Evolutionary conservation across 2,329 filamentous ascomycete genomes (phyloP).

Genomic region (Sarocladium oryzae): DNA sequence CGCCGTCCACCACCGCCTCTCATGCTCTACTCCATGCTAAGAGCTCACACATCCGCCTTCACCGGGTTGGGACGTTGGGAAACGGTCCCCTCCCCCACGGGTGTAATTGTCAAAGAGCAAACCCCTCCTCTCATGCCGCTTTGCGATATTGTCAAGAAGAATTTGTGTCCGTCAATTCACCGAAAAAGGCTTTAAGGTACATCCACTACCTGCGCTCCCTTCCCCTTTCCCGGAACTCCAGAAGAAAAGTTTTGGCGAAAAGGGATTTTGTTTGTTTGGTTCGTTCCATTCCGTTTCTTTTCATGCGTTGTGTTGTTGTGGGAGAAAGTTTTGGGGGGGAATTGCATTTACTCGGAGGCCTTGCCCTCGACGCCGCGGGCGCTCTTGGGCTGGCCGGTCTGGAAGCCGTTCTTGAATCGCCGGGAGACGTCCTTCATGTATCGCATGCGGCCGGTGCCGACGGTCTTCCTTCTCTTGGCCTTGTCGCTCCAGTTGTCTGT

Average conservation of each 20-base stretch:
- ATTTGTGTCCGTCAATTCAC: slow-evolving; percentile 3
- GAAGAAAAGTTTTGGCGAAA: not conserved
- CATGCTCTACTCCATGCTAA: not conserved
- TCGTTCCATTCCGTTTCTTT: not conserved
- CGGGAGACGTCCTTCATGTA: slow-evolving; percentile 89
- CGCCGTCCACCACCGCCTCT: not conserved
- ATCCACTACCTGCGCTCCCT: not conserved
- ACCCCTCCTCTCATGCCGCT: too few relatives aligned
- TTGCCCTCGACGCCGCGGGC: slow-evolving; percentile 54
- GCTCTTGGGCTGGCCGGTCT: slow-evolving; percentile 78
- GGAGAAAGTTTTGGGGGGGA: not conserved
- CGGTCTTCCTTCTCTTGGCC: slow-evolving; percentile 99
- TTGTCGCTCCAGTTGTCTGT: slow-evolving; percentile 99
- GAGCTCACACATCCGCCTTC: not conserved
- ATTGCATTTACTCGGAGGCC: slow-evolving; percentile 6
- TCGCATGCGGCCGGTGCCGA: slow-evolving; percentile 91
- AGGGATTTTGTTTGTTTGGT: not conserved
- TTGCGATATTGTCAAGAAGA: too few relatives aligned
- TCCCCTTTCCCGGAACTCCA: slow-evolving; percentile 2
- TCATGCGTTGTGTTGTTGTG: not conserved
- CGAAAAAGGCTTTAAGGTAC: slow-evolving; percentile 2
- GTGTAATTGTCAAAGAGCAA: too few relatives aligned
- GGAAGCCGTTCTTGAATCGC: slow-evolving; percentile 98
- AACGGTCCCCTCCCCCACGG: too few relatives aligned
- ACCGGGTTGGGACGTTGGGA: too few relatives aligned